Evolutionary conservation across 1,284 basidiomycete genomes (phyloP), one percentile per base, ranked within the genome.

Genomic region (Papiliotrema fonsecae): DNA sequence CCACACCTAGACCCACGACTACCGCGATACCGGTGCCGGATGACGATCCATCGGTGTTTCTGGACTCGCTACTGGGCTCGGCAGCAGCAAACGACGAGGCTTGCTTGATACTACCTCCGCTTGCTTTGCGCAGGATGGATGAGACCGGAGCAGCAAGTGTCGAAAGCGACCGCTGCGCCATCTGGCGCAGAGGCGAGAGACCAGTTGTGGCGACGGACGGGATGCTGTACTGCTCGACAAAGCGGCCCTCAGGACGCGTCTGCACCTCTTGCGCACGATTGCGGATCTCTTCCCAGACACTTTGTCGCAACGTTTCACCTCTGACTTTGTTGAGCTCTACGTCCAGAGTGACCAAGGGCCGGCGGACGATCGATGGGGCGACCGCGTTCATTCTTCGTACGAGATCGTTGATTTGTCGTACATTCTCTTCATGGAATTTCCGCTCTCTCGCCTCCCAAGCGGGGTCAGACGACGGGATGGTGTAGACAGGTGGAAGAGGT

Each of bases 371-470:
- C 57, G 84, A 85, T 3, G 87, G 88, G 10, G 88, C 88, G 34
- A 86, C 70, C 10, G 81, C 82, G 62, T 92, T 91, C 72, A 88
- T 87, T 70, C 84, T 82, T 45, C 86, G 76, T 28, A 89, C 82
- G 6, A 85, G 74, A 10, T 80, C 76, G 70, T 92, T 91, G 27
- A 91, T 72, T 57, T 88, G 82, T 24, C 76, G 77, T 34, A 92
- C 62, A 18, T 83, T 84, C 2, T 79, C 76, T 30, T 83, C 78
- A 65, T 91, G 88, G 62, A 88, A 91, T 25, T 77, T 74, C 21
- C 69, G 63, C 64, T 94, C 88, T 41, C 81, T 78, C 10, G 70
- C 70, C 60, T 86, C 82, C 90, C 90, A 94, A 41, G 81, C 82
- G 1, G 67, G 56, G 66, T 94, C 89, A 3, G 83, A 80, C 6